phyloP scores from a whole-genome alignment of 1,139 yeast genomes.

The Barnettozyma hawaiiensis region DNA sequence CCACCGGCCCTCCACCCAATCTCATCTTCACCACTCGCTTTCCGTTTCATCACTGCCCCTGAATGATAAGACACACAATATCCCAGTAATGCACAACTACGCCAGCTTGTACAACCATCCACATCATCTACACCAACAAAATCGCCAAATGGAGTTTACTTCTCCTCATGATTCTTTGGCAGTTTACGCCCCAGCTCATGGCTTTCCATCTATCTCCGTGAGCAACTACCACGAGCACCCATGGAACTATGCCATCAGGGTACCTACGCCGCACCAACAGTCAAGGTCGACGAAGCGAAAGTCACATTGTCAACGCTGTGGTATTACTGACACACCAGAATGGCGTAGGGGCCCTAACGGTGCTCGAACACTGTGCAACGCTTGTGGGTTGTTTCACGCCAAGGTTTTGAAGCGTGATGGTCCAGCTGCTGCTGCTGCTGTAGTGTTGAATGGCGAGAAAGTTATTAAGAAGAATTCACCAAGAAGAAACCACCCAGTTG shows the following conservation, averaged over 20 bases:
- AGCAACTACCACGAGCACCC: not conserved
- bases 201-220: not conserved
- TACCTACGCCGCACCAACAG: not conserved
- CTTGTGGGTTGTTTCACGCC: constrained; percentile 83
- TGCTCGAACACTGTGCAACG: constrained; percentile 78
- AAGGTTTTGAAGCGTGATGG: constrained; percentile 66
- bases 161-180: not conserved
- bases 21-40: not conserved
- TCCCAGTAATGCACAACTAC: not conserved
- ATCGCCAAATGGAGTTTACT: not conserved
- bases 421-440: constrained; percentile 54
- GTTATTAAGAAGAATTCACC: constrained; percentile 5
- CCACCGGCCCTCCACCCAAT: not conserved
- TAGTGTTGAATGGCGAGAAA: constrained; percentile 21
- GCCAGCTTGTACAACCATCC: not conserved
- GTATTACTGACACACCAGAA: constrained; percentile 81
- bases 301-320: constrained; percentile 57
- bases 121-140: not conserved
- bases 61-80: not conserved
- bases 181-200: not conserved
- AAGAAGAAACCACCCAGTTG: constrained; percentile 5
- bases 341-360: constrained; percentile 92
- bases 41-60: not conserved
- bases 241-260: not conserved
- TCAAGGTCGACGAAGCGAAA: constrained; percentile 6